Conservation (phyloP, 2,329 filamentous ascomycete species). For the Botrytis pseudocinerea region DNA sequence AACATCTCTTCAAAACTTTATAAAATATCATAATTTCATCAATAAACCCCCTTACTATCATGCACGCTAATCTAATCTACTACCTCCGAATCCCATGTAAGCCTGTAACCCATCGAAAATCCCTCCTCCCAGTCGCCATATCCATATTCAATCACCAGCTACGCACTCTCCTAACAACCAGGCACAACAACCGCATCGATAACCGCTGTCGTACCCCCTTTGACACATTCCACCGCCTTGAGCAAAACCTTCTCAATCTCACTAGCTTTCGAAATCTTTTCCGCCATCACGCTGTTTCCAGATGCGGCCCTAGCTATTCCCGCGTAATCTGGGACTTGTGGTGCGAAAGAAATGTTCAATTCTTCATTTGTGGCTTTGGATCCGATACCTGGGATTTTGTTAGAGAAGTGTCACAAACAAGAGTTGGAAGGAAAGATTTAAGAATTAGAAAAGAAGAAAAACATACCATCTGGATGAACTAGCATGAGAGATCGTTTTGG, state of each 20-base stretch:
- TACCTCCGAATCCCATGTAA: no score
- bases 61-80: neutral
- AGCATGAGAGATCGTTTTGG: constrained; percentile 61
- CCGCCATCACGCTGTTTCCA: constrained; percentile 63
- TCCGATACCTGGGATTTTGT: constrained; percentile 50
- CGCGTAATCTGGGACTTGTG: constrained; percentile 62
- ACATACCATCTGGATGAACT: constrained; percentile 56
- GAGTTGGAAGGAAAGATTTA: no score
- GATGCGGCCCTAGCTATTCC: constrained; percentile 67
- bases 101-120: neutral
- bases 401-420: neutral
- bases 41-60: neutral
- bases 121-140: neutral
- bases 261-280: constrained; percentile 55
- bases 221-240: constrained; percentile 59
- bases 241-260: constrained; percentile 56
- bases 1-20: neutral
- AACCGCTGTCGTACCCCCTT: constrained; percentile 58
- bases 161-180: constrained; percentile 30
- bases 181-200: constrained; percentile 49
- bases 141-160: neutral
- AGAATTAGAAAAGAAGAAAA: neutral
- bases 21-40: neutral
- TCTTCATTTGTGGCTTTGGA: constrained; percentile 62
- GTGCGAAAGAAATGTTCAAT: constrained; percentile 65